Evolutionary conservation across 129 eudicot genomes (phyloP).

Genomic region (Ambrosia trifida): DNA sequence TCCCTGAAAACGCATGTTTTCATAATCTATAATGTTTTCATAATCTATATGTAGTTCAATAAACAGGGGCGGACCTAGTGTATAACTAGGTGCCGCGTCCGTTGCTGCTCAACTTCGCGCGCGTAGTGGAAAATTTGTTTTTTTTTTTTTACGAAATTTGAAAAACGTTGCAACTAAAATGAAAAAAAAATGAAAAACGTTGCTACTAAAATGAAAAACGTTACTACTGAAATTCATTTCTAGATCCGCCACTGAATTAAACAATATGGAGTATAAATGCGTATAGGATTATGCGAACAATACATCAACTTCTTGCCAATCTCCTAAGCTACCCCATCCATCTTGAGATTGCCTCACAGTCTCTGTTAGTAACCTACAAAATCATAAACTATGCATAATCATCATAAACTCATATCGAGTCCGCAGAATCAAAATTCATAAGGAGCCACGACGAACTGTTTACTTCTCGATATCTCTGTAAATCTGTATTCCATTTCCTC

Average conservation of each 20-base stretch:
- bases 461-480: slow-evolving; percentile 65
- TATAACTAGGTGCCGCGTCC: no score
- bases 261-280: slow-evolving; percentile 17
- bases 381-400: background rate
- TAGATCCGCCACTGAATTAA: no score
- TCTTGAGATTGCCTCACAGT: slow-evolving; percentile 68
- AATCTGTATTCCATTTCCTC: slow-evolving; percentile 60
- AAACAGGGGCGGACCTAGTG: no score
- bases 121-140: no score
- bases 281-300: slow-evolving; percentile 11
- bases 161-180: no score
- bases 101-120: no score
- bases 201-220: no score
- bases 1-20: slow-evolving; percentile 63
- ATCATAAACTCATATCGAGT: slow-evolving; percentile 3
- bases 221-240: no score
- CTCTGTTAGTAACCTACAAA: slow-evolving; percentile 70
- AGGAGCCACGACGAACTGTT: background rate
- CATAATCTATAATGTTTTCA: no score
- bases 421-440: background rate
- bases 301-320: slow-evolving; percentile 91
- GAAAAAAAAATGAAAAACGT: no score
- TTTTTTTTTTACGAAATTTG: no score
- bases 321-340: slow-evolving; percentile 61
- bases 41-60: slow-evolving; percentile 3